Conservation (phyloP, 1,284 basidiomycete genomes). For the Mycena sp. region DNA sequence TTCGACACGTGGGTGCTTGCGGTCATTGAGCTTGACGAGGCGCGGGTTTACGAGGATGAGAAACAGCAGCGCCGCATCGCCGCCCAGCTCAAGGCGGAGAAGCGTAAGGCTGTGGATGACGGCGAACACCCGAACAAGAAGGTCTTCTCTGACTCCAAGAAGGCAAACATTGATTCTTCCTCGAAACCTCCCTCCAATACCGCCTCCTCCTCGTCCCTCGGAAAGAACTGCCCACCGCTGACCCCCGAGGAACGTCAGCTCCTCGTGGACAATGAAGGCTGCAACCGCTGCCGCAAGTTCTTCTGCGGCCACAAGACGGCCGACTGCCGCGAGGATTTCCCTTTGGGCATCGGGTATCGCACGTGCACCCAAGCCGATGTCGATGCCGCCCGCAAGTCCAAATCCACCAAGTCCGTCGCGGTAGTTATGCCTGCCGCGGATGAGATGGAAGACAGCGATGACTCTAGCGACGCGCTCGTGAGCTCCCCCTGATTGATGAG, state of each 20-base stretch:
- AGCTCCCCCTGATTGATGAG: slow-evolving; percentile 9
- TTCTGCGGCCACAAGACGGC: not conserved
- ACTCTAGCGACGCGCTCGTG: not conserved
- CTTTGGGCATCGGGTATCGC: not conserved
- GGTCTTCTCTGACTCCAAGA: too few relatives aligned
- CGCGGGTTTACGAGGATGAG: not conserved
- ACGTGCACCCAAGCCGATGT: not conserved
- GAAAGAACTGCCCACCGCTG: not conserved
- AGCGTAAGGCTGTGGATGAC: too few relatives aligned
- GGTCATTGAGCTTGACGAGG: not conserved
- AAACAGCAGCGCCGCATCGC: not conserved
- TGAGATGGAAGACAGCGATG: too few relatives aligned
- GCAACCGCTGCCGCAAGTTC: not conserved
- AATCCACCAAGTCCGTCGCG: not conserved
- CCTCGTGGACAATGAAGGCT: not conserved
- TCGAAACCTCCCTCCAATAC: not conserved
- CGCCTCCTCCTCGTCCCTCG: not conserved
- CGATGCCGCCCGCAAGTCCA: not conserved
- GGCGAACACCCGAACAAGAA: not conserved
- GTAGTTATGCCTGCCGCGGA: too few relatives aligned
- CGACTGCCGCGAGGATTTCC: not conserved
- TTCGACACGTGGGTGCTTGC: not conserved
- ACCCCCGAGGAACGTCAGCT: not conserved
- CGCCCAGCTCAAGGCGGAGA: not conserved
- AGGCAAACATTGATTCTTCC: too few relatives aligned